Percentiles rank a stretch among this genome's conserved stretches.
Evolutionary conservation across 257 asterid species (phyloP).

Genomic region (Solanum paucissectum): DNA sequence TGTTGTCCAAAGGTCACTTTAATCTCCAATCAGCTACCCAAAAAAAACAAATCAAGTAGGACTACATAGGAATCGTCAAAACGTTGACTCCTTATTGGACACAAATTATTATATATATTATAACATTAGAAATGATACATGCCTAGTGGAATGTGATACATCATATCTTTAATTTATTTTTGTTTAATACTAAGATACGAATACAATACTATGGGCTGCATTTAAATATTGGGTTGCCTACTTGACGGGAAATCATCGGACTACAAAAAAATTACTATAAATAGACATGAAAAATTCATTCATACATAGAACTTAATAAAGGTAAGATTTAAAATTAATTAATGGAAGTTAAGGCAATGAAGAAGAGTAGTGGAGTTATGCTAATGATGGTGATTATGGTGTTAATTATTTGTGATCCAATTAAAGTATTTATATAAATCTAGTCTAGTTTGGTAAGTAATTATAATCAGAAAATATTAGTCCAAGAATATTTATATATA

Average conservation of each 20-base stretch:
- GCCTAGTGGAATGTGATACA: neutral
- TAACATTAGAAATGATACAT: neutral
- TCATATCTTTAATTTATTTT: neutral
- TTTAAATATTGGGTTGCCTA: neutral
- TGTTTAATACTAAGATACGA: neutral
- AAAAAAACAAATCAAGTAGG: neutral
- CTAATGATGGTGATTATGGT: neutral
- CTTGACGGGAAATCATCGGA: neutral
- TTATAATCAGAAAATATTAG: too few relatives aligned
- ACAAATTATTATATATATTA: too few relatives aligned
- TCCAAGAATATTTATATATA: too few relatives aligned
- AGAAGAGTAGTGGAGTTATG: neutral
- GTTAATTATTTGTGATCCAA: slow-evolving; percentile 11
- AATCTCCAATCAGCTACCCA: neutral
- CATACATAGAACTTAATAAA: neutral
- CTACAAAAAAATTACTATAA: neutral
- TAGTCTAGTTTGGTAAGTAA: too few relatives aligned
- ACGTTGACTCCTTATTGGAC: neutral
- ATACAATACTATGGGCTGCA: neutral
- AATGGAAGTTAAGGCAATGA: neutral
- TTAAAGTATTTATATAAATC: neutral
- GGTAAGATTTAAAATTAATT: neutral
- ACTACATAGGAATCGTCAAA: neutral
- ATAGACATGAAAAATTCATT: neutral
- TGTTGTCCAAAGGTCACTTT: neutral